These are phyloP conservation scores for Crithidia sp. DNA, from an alignment of 208 protist genomes.

Conservation along the genomic window DNA sequence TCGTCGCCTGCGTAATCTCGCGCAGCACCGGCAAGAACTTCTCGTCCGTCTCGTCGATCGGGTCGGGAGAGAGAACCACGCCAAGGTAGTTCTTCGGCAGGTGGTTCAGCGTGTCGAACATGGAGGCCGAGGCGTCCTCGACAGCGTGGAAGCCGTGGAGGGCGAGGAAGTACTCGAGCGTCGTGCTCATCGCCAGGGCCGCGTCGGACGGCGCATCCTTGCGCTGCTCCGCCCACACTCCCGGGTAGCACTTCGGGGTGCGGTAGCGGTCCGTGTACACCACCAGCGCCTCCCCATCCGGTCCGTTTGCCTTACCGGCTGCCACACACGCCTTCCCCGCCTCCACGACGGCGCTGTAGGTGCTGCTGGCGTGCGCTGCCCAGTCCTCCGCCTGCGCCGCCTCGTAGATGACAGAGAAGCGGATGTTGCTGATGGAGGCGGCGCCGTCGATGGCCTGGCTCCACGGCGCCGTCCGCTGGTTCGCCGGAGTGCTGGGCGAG, in stretches of 20 bases:
- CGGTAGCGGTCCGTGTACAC: constrained; percentile 64
- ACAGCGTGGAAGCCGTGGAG: constrained; percentile 76
- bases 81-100: constrained; percentile 68
- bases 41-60: constrained; percentile 42
- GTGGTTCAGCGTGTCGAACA: constrained; percentile 52
- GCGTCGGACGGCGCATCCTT: neutral
- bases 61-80: constrained; percentile 60
- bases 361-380: constrained; percentile 26
- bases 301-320: constrained; percentile 44
- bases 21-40: constrained; percentile 76
- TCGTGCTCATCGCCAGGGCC: constrained; percentile 30
- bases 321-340: constrained; percentile 47
- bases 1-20: constrained; percentile 58
- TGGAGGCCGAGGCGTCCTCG: constrained; percentile 54
- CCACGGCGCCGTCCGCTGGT: constrained; percentile 46
- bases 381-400: constrained; percentile 41
- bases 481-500: constrained; percentile 32
- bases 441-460: constrained; percentile 60
- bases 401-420: constrained; percentile 76
- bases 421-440: constrained; percentile 69
- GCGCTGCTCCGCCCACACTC: constrained; percentile 56
- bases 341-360: constrained; percentile 53
- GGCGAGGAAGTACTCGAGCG: constrained; percentile 54
- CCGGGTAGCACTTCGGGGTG: constrained; percentile 69
- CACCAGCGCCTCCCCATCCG: constrained; percentile 70